phyloP scores from a whole-genome alignment of 768 basidiomycete genomes.

The Hericium alpestre region DNA sequence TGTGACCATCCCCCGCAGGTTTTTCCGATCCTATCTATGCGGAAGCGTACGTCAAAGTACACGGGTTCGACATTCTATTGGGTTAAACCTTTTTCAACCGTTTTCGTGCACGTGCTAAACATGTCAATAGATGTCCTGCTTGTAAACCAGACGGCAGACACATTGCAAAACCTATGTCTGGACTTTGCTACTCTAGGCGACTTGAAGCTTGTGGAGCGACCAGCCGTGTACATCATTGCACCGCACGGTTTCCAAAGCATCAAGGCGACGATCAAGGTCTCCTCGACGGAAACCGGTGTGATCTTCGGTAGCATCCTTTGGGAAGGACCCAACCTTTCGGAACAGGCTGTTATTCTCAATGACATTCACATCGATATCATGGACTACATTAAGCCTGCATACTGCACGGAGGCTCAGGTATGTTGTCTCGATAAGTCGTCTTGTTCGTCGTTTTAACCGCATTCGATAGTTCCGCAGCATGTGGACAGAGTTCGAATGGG shows the following conservation, averaged over 20 bases:
- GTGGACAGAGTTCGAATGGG: constrained; percentile 99
- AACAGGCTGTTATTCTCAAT: constrained; percentile 87
- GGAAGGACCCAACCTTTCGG: constrained; percentile 81
- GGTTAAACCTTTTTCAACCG: constrained; percentile 31
- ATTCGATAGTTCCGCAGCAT: constrained; percentile 75
- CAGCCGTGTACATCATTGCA: constrained; percentile 83
- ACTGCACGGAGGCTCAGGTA: constrained; percentile 91
- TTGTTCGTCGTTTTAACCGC: neutral
- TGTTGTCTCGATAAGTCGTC: neutral
- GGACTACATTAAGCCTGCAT: constrained; percentile 95
- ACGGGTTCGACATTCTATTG: constrained; percentile 92
- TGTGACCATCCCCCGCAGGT: constrained; percentile 30
- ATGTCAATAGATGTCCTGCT: constrained; percentile 69
- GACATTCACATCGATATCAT: constrained; percentile 99
- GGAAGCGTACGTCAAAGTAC: constrained; percentile 95
- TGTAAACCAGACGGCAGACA: constrained; percentile 91
- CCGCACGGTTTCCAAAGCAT: constrained; percentile 98
- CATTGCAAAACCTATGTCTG: constrained; percentile 90
- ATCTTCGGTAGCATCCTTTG: constrained; percentile 97
- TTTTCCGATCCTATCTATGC: constrained; percentile 99
- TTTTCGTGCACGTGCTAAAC: neutral
- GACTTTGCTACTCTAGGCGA: constrained; percentile 98
- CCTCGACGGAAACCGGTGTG: constrained; percentile 96
- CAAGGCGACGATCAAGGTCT: constrained; percentile 97
- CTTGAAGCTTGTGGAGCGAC: constrained; percentile 93